These are phyloP conservation scores for Ophiostoma sp. DNA, from an alignment of 2,329 filamentous ascomycete species.

Conservation along the genomic window DNA sequence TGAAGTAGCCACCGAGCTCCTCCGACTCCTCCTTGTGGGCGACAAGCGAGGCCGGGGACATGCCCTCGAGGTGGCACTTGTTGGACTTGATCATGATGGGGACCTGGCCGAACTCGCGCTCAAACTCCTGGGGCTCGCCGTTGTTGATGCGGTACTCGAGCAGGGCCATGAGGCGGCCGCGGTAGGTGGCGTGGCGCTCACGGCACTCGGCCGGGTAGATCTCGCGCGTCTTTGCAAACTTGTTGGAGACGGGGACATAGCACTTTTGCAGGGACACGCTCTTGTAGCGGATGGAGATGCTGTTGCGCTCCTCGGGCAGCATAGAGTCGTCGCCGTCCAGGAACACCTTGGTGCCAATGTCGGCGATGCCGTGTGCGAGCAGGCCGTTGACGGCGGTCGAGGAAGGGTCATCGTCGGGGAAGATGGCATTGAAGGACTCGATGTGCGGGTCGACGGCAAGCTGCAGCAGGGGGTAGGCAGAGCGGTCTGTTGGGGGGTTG, in stretches of 20 bases:
- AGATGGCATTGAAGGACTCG: slow-evolving; percentile 90
- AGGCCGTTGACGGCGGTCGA: slow-evolving; percentile 35
- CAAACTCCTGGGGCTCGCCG: slow-evolving; percentile 74
- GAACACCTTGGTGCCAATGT: slow-evolving; percentile 85
- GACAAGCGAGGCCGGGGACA: slow-evolving; percentile 76
- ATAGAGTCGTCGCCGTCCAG: slow-evolving; percentile 72
- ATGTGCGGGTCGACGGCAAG: slow-evolving; percentile 86
- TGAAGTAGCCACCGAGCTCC: slow-evolving; percentile 92
- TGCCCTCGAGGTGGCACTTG: slow-evolving; percentile 80
- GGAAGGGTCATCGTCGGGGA: slow-evolving; percentile 54
- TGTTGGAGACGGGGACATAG: slow-evolving; percentile 72
- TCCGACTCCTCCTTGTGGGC: slow-evolving; percentile 90
- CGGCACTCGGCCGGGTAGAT: slow-evolving; percentile 89
- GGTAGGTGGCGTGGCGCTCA: slow-evolving; percentile 87
- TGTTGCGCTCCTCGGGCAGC: slow-evolving; percentile 59
- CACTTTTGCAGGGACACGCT: slow-evolving; percentile 80
- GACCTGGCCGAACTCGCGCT: slow-evolving; percentile 79
- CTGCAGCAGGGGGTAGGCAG: slow-evolving; percentile 81
- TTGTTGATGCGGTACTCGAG: slow-evolving; percentile 84
- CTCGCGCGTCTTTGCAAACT: slow-evolving; percentile 74
- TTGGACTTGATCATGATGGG: slow-evolving; percentile 95
- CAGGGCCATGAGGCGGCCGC: slow-evolving; percentile 75
- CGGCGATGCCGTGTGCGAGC: slow-evolving; percentile 68
- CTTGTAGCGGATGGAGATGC: slow-evolving; percentile 70
- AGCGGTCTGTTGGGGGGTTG: slow-evolving; percentile 79